Conservation (phyloP, 441 rosid species). For the Adansonia madagascariensis region DNA sequence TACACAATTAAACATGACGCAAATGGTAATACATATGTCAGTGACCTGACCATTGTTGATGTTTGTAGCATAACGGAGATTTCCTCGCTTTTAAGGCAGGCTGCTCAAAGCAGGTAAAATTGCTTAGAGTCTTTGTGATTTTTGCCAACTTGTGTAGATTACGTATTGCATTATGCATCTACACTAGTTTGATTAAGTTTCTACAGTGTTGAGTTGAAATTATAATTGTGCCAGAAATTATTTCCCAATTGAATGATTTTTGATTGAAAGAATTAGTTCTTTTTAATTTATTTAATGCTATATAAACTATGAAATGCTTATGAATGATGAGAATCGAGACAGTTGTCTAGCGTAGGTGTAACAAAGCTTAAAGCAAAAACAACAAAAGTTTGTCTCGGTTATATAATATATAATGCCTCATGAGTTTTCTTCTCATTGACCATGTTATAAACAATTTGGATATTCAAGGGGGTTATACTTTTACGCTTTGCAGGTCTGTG, state of each 20-base stretch:
- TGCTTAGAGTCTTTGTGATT: not conserved
- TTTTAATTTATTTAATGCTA: not conserved
- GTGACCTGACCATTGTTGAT: slow-evolving; percentile 82
- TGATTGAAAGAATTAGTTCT: not conserved
- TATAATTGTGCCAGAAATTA: not conserved
- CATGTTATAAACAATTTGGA: not conserved
- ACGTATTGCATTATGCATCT: not conserved
- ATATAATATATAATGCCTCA: not conserved
- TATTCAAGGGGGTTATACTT: slow-evolving; percentile 15
- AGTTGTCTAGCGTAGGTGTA: not conserved
- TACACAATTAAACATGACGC: slow-evolving; percentile 83
- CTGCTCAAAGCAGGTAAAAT: slow-evolving; percentile 87
- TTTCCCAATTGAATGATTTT: not conserved
- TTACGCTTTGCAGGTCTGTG: slow-evolving; percentile 62
- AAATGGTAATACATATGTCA: slow-evolving; percentile 77
- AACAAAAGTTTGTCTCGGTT: not conserved
- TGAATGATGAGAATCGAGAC: not conserved
- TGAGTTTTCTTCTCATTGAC: slow-evolving; percentile 6
- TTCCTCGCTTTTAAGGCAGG: slow-evolving; percentile 75
- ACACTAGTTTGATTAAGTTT: not conserved
- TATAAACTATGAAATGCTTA: not conserved
- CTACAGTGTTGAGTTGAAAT: not conserved
- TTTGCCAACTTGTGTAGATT: not conserved
- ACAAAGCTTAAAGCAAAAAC: not conserved
- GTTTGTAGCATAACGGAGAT: slow-evolving; percentile 79